These are phyloP conservation scores for Bryoerythrophyllum caledonicum DNA, from an alignment of 225 moss, liverwort and hornwort species.

Conservation along the genomic window DNA sequence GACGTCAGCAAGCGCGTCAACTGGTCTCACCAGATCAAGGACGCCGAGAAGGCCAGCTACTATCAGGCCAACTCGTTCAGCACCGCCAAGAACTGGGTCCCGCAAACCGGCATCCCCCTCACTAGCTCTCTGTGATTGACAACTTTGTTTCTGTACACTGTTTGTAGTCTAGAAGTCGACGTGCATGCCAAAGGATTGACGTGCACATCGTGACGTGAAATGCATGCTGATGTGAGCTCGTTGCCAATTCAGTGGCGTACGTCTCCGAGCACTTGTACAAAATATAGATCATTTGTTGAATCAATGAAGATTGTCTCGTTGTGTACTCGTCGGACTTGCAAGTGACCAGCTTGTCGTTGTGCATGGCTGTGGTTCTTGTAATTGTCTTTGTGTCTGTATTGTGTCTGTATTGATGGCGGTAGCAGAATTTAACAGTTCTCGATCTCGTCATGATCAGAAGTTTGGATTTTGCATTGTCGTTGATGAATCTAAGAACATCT, in stretches of 20 bases:
- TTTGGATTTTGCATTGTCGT: too few species aligned
- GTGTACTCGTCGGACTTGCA: not conserved
- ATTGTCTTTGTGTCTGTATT: too few species aligned
- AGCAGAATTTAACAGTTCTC: too few species aligned
- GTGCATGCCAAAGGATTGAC: too few species aligned
- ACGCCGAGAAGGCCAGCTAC: slow-evolving; percentile 11
- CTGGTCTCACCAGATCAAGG: slow-evolving; percentile 50
- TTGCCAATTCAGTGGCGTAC: not conserved
- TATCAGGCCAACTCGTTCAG: slow-evolving; percentile 36
- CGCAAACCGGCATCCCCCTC: slow-evolving; percentile 17
- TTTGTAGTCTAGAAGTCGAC: not conserved
- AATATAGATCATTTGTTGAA: not conserved
- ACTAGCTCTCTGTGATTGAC: slow-evolving; percentile 36
- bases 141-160: not conserved
- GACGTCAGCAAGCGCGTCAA: slow-evolving; percentile 24
- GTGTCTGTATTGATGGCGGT: too few species aligned
- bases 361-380: too few species aligned
- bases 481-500: too few species aligned
- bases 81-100: slow-evolving; percentile 35
- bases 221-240: not conserved
- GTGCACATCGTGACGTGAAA: too few species aligned
- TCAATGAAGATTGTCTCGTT: not conserved
- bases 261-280: not conserved
- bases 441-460: not conserved
- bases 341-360: not conserved